Conservation (phyloP, 106 monocot genomes). For the Iris macrosiphon region DNA sequence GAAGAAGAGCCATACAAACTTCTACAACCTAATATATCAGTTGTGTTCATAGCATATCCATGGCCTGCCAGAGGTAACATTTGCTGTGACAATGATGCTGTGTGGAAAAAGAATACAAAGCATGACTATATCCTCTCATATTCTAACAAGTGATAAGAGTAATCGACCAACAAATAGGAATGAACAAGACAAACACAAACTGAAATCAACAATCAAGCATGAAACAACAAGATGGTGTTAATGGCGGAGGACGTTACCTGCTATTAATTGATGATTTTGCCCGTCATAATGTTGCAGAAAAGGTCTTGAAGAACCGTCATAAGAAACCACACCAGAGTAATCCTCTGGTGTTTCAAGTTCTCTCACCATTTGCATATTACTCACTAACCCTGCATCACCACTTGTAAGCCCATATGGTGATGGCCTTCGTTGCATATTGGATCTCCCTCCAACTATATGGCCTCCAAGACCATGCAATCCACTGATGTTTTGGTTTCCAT, state of each 20-base stretch:
- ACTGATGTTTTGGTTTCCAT: conserved; percentile 49
- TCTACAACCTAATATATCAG: conserved; percentile 39
- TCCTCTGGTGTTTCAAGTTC: conserved; percentile 41
- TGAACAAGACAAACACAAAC: not conserved
- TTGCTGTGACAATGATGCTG: conserved; percentile 57
- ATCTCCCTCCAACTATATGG: conserved; percentile 41
- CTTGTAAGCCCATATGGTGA: conserved; percentile 53
- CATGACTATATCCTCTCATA: not conserved
- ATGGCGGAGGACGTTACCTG: conserved; percentile 33
- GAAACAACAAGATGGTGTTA: not conserved
- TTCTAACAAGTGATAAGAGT: not conserved
- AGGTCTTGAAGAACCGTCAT: conserved; percentile 45
- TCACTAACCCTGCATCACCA: conserved; percentile 41
- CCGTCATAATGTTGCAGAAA: conserved; percentile 40
- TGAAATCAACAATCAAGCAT: not conserved
- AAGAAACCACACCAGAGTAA: conserved; percentile 27
- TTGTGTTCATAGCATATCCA: conserved; percentile 34
- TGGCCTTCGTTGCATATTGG: conserved; percentile 54
- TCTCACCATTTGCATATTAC: conserved; percentile 40
- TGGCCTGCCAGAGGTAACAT: conserved; percentile 44
- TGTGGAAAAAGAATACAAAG: not conserved
- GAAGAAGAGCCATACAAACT: conserved; percentile 44
- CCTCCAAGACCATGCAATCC: conserved; percentile 45
- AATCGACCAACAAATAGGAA: conserved; percentile 4
- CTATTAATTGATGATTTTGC: conserved; percentile 45